phyloP scores from a whole-genome alignment of 2,329 filamentous ascomycete species.

The Tolypocladium ovalisporum region DNA sequence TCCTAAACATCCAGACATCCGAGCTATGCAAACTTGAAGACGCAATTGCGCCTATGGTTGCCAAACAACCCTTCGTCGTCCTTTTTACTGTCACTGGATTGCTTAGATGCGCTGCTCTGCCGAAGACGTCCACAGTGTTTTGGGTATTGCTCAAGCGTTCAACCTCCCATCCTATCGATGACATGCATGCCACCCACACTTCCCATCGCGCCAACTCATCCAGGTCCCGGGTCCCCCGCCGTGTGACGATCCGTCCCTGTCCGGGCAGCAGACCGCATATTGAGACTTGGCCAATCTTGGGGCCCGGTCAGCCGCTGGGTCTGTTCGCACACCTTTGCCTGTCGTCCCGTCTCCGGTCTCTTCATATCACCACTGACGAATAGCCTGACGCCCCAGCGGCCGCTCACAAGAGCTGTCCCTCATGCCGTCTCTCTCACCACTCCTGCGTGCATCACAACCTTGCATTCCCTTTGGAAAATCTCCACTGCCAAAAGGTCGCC shows the following conservation, averaged over 20 bases:
- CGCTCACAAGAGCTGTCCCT: neutral
- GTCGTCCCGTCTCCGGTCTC: constrained; percentile 4
- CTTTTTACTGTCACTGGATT: neutral
- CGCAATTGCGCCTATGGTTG: neutral
- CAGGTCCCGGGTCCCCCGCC: constrained; percentile 9
- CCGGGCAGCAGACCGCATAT: constrained; percentile 13
- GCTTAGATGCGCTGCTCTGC: neutral
- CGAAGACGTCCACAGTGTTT: neutral
- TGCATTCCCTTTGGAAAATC: constrained; percentile 8
- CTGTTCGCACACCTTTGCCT: constrained; percentile 11
- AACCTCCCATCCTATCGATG: neutral
- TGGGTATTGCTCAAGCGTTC: neutral
- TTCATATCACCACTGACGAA: neutral
- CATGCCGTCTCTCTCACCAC: neutral
- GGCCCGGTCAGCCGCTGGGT: constrained; percentile 33
- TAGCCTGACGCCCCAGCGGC: neutral
- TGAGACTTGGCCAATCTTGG: constrained; percentile 41
- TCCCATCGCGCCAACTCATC: constrained; percentile 7
- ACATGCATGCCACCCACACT: constrained; percentile 14
- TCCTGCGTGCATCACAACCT: constrained; percentile 9
- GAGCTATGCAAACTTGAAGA: neutral
- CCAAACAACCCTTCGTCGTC: neutral
- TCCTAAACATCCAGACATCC: no score
- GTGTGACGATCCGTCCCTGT: constrained; percentile 15
- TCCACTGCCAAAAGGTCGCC: constrained; percentile 2